Conservation (phyloP, 768 basidiomycete species). For the Naganishia onofrii region DNA sequence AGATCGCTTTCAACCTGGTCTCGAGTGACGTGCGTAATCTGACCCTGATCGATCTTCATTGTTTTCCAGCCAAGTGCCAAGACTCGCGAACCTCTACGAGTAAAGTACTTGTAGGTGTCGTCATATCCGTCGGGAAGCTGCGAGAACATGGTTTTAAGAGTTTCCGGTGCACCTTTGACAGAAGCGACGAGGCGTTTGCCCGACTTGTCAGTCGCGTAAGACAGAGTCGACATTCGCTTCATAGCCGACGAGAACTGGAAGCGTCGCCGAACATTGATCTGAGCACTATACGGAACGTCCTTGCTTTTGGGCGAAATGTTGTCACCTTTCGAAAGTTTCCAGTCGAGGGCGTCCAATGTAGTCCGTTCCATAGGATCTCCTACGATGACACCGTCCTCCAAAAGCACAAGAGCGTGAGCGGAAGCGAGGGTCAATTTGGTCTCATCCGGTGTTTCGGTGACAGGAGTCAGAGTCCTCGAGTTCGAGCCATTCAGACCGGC, state of each 20-base stretch:
- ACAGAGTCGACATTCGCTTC: constrained; percentile 94
- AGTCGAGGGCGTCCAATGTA: constrained; percentile 83
- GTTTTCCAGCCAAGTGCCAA: constrained; percentile 86
- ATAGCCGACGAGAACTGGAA: constrained; percentile 98
- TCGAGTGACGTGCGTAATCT: constrained; percentile 83
- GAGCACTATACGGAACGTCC: constrained; percentile 55
- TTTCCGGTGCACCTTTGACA: constrained; percentile 97
- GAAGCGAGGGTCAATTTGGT: constrained; percentile 86
- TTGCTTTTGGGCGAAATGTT: constrained; percentile 62
- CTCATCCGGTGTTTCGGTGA: constrained; percentile 70
- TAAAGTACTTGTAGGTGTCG: constrained; percentile 91
- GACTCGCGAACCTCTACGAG: constrained; percentile 86
- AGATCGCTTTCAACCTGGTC: constrained; percentile 75
- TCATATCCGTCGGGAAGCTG: constrained; percentile 77
- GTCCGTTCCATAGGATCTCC: constrained; percentile 99
- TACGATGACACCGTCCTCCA: constrained; percentile 90
- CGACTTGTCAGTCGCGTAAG: constrained; percentile 47
- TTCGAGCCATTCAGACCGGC: constrained; percentile 72
- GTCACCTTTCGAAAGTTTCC: constrained; percentile 75
- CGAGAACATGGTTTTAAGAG: constrained; percentile 81
- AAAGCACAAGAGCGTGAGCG: constrained; percentile 87
- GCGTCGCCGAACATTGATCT: constrained; percentile 75
- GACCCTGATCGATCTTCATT: constrained; percentile 70
- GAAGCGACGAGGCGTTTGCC: constrained; percentile 54
- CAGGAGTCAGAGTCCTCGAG: constrained; percentile 66